A percentile compares a stretch with the other conserved stretches of the same genome.
Evolutionary conservation across 441 rosid genomes (phyloP).

Genomic region (Syzygium malaccense): DNA sequence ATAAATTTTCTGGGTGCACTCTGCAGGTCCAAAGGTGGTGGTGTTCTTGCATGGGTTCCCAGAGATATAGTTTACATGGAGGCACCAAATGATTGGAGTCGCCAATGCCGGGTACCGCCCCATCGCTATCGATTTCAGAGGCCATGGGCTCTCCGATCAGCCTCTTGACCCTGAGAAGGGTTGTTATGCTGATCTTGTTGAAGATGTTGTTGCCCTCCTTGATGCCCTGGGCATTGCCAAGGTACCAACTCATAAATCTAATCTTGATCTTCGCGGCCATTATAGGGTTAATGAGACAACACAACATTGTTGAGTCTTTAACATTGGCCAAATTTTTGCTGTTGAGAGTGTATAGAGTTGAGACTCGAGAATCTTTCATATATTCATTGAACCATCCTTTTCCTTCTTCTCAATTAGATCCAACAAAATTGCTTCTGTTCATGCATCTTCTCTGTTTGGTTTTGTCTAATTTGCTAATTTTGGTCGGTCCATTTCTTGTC

Average conservation of each 20-base stretch:
- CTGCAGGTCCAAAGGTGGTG: constrained; percentile 12
- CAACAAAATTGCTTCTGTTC: background rate
- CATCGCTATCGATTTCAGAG: constrained; percentile 6
- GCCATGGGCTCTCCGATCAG: constrained; percentile 7
- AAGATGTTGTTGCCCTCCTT: constrained; percentile 1
- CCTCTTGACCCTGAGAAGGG: constrained; percentile 9
- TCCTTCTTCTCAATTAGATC: background rate
- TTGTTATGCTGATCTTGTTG: background rate
- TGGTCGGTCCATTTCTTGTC: background rate
- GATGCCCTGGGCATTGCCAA: constrained; percentile 3
- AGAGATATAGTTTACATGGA: constrained; percentile 14
- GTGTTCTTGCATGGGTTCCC: constrained; percentile 17
- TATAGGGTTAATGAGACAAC: background rate
- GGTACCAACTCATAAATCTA: background rate
- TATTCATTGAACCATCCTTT: background rate
- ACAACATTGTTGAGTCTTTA: background rate
- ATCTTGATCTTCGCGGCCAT: background rate
- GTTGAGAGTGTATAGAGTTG: background rate
- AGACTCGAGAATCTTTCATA: background rate
- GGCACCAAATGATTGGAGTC: constrained; percentile 6
- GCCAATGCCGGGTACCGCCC: background rate
- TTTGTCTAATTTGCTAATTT: background rate
- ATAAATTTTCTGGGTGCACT: background rate
- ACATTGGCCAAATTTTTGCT: too few species aligned
- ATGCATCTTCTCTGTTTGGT: background rate